Percentiles rank a stretch among this genome's conserved stretches.
Evolutionary conservation across 257 asterid species (phyloP).

Genomic region (Solanum virginianum): DNA sequence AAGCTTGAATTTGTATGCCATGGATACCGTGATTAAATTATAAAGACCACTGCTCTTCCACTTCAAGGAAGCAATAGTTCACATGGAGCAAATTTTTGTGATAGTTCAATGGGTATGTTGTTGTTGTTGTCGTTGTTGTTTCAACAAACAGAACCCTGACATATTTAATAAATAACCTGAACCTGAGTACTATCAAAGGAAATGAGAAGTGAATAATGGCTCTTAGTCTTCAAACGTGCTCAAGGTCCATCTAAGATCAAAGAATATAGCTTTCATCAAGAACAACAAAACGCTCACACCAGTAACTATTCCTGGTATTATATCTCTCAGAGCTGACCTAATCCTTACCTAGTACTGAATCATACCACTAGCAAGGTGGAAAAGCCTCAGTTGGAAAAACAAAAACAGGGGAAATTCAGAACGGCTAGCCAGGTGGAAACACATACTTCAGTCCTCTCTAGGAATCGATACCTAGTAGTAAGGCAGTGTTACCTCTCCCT

Average conservation of each 20-base stretch:
- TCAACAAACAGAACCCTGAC: background rate
- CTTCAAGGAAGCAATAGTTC: background rate
- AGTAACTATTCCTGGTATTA: background rate
- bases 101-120: background rate
- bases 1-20: background rate
- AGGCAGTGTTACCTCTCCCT: too few relatives aligned
- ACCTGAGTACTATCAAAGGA: background rate
- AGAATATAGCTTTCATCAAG: background rate
- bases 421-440: too few relatives aligned
- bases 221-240: background rate
- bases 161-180: background rate
- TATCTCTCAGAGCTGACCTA: background rate
- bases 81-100: background rate
- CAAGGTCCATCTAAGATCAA: background rate
- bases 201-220: background rate
- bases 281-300: background rate
- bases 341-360: background rate
- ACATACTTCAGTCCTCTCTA: too few relatives aligned
- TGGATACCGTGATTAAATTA: background rate
- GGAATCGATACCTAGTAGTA: too few relatives aligned
- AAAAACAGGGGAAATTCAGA: too few relatives aligned
- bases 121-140: too few relatives aligned
- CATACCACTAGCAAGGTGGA: too few relatives aligned
- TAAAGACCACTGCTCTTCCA: background rate
- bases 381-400: too few relatives aligned